Base-by-base conservation (phyloP, 2,329 filamentous ascomycete species). In the Colletotrichum sp. region DNA sequence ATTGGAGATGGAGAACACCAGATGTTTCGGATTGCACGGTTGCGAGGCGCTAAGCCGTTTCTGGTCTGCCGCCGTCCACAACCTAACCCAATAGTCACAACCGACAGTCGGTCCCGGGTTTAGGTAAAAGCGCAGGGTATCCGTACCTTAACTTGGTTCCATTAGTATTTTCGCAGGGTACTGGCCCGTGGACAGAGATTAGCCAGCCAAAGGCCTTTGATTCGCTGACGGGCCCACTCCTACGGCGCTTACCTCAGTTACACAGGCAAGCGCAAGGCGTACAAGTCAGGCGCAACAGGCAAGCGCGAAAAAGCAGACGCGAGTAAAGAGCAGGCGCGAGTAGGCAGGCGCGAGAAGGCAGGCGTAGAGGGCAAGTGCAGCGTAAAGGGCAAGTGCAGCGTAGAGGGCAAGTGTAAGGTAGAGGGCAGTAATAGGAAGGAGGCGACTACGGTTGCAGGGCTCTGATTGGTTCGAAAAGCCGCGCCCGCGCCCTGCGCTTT, bases 21-120 rank as follows among this genome's bases (percentile, higher is more conserved):
- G 36, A 57, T 69, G 73, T 75, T 75, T 74, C 73, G 57, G 70
- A 75, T 64, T 74, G 30, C 24, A 44, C 66, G 6, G 18, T 13
- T 52, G 22, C 18, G 32, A 36, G n/a, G 26, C 69, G 60, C 68
- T 72, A 75, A 28, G 30, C 72, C 52, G 15, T 10, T 28, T 71
- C 26, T 34, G 68, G 16, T 30, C 32, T 13, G n/a, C 28, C 28
- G 18, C 68, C 22, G 44, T 64, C 36, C 44, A 52, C n/a, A 22
- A 52, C 44, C 44, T 52, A 52, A 12, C 44, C 18, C 39, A n/a
- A 44, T 44, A n/a, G 39, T n/a, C 18, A 48, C 39, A n/a, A 6
- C 39, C 18, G 39, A 48, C 39, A 48, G 12, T 48, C 9, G 39
- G 28, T 57, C 63, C 24, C 16, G 55, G 28, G 36, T 48, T 48